Evolutionary conservation across 78 protist species (phyloP).

Genomic region (Speleostelium caveatum): DNA sequence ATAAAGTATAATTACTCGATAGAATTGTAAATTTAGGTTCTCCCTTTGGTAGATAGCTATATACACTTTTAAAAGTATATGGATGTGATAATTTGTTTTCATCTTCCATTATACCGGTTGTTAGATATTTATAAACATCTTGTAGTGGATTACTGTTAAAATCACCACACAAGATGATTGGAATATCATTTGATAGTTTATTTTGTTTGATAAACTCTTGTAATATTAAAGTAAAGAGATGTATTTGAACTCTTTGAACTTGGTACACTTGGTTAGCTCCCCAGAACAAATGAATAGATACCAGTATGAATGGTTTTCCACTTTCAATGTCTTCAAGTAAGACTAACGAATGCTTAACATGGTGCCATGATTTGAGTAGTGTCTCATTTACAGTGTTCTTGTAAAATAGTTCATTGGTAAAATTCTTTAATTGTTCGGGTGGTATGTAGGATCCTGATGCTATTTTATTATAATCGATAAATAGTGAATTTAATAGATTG

Average conservation of each 20-base stretch:
- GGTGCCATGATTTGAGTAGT: constrained; percentile 6
- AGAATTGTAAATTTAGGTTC: constrained; percentile 31
- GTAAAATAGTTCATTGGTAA: not conserved
- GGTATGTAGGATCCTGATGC: not conserved
- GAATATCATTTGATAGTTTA: not conserved
- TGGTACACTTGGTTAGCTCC: not conserved
- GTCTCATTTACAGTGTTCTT: not conserved
- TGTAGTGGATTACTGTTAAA: constrained; percentile 25
- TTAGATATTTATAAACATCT: not conserved
- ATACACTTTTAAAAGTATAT: constrained; percentile 8
- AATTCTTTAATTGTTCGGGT: not conserved
- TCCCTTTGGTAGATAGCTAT: constrained; percentile 31
- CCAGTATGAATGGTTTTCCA: not conserved
- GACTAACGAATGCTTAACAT: not conserved
- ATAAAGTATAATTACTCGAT: constrained; percentile 22
- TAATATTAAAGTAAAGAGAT: constrained; percentile 8
- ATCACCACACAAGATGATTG: constrained; percentile 47
- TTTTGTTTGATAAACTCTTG: not conserved
- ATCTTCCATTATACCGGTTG: not conserved
- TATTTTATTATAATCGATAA: not conserved
- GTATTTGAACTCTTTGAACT: constrained; percentile 31
- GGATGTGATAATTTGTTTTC: not conserved
- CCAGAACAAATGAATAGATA: constrained; percentile 40
- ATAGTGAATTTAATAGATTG: not conserved
- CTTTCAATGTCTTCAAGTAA: constrained; percentile 16